phyloP scores from a whole-genome alignment of 1,284 basidiomycete species.

The Violaceomyces palustris region DNA sequence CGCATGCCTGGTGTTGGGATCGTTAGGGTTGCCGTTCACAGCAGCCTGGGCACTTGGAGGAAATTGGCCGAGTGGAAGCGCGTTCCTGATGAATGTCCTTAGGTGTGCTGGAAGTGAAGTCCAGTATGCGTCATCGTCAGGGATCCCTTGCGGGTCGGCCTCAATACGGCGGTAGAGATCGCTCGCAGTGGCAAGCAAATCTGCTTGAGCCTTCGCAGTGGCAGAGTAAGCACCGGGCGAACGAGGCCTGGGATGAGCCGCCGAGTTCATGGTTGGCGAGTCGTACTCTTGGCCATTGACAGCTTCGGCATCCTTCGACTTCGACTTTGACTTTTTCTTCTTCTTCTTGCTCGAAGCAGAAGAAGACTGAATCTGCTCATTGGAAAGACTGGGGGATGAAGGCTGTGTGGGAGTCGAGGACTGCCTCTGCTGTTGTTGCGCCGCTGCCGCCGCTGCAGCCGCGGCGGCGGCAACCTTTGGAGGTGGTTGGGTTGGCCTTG shows the following conservation, averaged over 20 bases:
- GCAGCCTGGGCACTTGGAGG: constrained; percentile 32
- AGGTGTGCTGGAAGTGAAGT: constrained; percentile 60
- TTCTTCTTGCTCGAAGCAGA: constrained; percentile 38
- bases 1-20: constrained; percentile 40
- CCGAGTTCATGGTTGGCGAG: constrained; percentile 16
- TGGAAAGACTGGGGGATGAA: constrained; percentile 15
- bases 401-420: constrained; percentile 22
- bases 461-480: constrained; percentile 12
- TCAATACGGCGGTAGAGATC: constrained; percentile 51
- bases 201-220: constrained; percentile 46
- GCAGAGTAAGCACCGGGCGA: constrained; percentile 33
- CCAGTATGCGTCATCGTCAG: constrained; percentile 61
- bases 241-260: constrained; percentile 9
- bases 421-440: constrained; percentile 17
- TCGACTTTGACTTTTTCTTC: constrained; percentile 46
- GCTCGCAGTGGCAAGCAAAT: constrained; percentile 48
- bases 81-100: constrained; percentile 60
- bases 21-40: constrained; percentile 30
- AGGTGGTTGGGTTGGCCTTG: constrained; percentile 5
- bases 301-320: constrained; percentile 28
- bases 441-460: constrained; percentile 24
- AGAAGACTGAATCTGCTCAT: constrained; percentile 13
- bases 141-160: constrained; percentile 47
- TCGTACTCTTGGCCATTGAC: constrained; percentile 24
- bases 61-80: constrained; percentile 56